Conservation (phyloP, 2,329 filamentous ascomycete species). For the Pseudocercospora macadamiae region DNA sequence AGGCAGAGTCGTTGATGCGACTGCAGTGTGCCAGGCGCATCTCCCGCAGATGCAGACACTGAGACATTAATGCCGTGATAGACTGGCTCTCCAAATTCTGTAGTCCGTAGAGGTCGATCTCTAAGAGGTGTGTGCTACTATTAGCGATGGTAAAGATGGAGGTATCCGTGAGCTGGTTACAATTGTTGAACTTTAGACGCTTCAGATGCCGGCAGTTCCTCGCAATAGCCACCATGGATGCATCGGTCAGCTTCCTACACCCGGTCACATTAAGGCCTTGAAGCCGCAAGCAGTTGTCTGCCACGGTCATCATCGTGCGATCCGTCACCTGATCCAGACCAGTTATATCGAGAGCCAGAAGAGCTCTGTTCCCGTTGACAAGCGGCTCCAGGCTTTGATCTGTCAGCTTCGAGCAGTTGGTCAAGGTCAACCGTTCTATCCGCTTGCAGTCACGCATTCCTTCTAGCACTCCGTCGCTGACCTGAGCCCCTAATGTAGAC, state of each 20-base stretch:
- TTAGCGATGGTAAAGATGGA: conserved; percentile 84
- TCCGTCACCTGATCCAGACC: conserved; percentile 80
- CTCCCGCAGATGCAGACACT: conserved; percentile 83
- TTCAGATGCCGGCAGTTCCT: conserved; percentile 85
- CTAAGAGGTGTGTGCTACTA: conserved; percentile 88
- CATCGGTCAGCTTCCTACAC: conserved; percentile 82
- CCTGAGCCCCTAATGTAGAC: conserved; percentile 71
- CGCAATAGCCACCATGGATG: conserved; percentile 79
- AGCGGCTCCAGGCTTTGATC: conserved; percentile 81
- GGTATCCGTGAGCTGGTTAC: conserved; percentile 78
- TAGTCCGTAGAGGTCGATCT: conserved; percentile 93
- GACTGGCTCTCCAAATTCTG: conserved; percentile 78
- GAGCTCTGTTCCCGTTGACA: conserved; percentile 74
- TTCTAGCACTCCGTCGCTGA: conserved; percentile 88
- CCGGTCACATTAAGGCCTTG: conserved; percentile 92
- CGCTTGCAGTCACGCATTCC: conserved; percentile 84
- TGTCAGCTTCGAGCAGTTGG: conserved; percentile 82
- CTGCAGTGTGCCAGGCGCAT: conserved; percentile 84
- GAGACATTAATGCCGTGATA: conserved; percentile 76
- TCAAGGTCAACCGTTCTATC: conserved; percentile 89
- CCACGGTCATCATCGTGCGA: conserved; percentile 74
- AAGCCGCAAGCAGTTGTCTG: conserved; percentile 77
- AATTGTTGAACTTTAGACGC: conserved; percentile 93
- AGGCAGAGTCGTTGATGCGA: conserved; percentile 83
- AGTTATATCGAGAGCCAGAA: conserved; percentile 90